phyloP scores from a whole-genome alignment of 108 stramenopile genomes.

The Phaeodactylum tricornutum region DNA sequence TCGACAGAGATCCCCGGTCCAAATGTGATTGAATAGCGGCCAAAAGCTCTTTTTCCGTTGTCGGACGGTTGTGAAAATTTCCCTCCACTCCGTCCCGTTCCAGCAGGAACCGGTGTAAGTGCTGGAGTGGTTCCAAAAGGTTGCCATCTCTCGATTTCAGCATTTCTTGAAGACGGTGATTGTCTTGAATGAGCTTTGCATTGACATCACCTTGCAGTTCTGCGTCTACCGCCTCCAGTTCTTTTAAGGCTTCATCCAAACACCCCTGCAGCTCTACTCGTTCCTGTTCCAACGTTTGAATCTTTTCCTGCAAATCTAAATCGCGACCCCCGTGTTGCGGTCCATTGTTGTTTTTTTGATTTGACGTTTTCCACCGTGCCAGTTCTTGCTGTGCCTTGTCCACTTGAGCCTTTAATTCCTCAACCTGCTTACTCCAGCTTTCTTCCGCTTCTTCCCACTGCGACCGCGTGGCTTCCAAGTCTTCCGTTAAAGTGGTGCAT shows the following conservation, averaged over 20 bases:
- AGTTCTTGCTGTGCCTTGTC: slow-evolving; percentile 10
- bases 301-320: slow-evolving; percentile 13
- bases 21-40: slow-evolving; percentile 17
- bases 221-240: slow-evolving; percentile 46
- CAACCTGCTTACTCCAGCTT: slow-evolving; percentile 26
- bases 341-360: not conserved
- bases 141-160: not conserved
- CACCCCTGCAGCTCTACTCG: slow-evolving; percentile 40
- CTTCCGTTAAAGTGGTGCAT: slow-evolving; percentile 14
- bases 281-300: slow-evolving; percentile 34
- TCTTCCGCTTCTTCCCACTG: slow-evolving; percentile 45
- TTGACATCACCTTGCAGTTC: slow-evolving; percentile 18
- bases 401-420: slow-evolving; percentile 24
- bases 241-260: slow-evolving; percentile 46
- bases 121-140: slow-evolving; percentile 22
- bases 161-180: not conserved
- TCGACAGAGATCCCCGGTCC: not conserved
- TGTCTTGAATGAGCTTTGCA: slow-evolving; percentile 2
- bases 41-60: slow-evolving; percentile 10
- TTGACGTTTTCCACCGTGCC: slow-evolving; percentile 3
- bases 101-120: slow-evolving; percentile 32
- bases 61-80: not conserved
- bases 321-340: not conserved
- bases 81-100: slow-evolving; percentile 12
- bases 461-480: slow-evolving; percentile 23